Evolutionary conservation across 352 stramenopile genomes (phyloP), one percentile per base, ranked within the genome.

Genomic region (Pythium sp.): DNA sequence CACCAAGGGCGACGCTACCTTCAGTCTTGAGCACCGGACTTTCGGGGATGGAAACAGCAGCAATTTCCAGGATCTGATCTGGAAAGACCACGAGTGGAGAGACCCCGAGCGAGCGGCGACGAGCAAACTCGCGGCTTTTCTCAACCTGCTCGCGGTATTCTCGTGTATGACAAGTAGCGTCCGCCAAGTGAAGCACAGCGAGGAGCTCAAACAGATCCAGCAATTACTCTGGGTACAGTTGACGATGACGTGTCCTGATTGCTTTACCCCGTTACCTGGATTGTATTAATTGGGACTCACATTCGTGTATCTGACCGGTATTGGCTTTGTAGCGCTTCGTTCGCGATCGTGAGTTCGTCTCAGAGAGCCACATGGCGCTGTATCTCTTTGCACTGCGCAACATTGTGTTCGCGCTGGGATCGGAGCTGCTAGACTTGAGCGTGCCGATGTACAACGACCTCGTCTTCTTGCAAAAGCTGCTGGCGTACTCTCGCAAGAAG

Each of bases 321-420:
- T 32, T 32, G 30, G 30, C 30, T 14, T 18, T 34, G 0, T 51
- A 72, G 66, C 66, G 66, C 38, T 72, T 72, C 51, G 30, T 72
- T n/a, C 59, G 66, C 8, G 66, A 72, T 14, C 66, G 66, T 9
- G 66, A 67, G 59, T 72, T 64, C 11, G 59, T 72, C 14, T 32
- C 26, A 3, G 66, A 72, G 11, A 43, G 38, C 18, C 66, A 72
- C 43, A 59, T 72, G 59, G 41, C 54, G 4, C 30, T 72, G 51
- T 72, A 72, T 32, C 30, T 72, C 12, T 66, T 67, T 41, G 54
- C 59, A 3, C 53, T 72, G 6, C 66, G 66, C 12, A 72, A 67
- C 53, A 63, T 67, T 11, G 53, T 67, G 15, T 71, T 71, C 30
- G 59, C 54, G 8, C 59, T 71, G 6, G 55, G 51, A 18, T 24